Base-by-base conservation (phyloP, 768 basidiomycete species). In the Tricholoma flavovirens region DNA sequence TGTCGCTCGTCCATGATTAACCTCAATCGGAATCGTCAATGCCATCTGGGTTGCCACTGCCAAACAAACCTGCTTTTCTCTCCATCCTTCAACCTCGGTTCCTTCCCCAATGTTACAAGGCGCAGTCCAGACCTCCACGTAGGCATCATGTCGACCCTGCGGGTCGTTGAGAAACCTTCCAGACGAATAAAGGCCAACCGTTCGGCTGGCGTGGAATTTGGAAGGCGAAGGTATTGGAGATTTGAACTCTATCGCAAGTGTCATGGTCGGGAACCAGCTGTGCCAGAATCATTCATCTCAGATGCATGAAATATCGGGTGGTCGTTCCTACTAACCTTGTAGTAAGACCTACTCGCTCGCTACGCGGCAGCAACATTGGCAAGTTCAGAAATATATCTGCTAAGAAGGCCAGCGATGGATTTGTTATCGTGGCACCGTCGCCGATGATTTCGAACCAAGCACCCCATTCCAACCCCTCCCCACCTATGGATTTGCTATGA, bases 201-300 rank as follows among this genome's bases (percentile, higher is more conserved):
- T 84, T 9, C 83, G 77, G 55, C 65, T 59, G 0, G 84, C 74
- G 62, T 80, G 69, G 9, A 63, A 60, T 22, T 59, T 58, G 4
- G 73, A 75, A 11, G 77, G 70, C 17, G 61, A 62, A 6, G 84
- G 82, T 36, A 87, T 75, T 11, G 79, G 80, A 32, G 75, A 75
- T 62, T 84, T 86, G 73, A 85, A 88, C 59, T 87, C 84, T 21
- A 88, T 59, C 1, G 79, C 71, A 56, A 87, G 71, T 0, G 77
- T 74, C 69, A 88, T 73, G 0, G 87, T 88, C 12, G 84, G 83
- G 62, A 71, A 81, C 86, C 84, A 86, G 36, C 82, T 84, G 52
- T 49, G 56, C 14, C 36, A 12, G n/a, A 32, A 7, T n/a, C 35
- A 36, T 52, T 19, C 48, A 24, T 46, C 29, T 42, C 26, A 42